Base-by-base conservation (phyloP, 192 early-diverging fungal species). In the Endogone sp. region DNA sequence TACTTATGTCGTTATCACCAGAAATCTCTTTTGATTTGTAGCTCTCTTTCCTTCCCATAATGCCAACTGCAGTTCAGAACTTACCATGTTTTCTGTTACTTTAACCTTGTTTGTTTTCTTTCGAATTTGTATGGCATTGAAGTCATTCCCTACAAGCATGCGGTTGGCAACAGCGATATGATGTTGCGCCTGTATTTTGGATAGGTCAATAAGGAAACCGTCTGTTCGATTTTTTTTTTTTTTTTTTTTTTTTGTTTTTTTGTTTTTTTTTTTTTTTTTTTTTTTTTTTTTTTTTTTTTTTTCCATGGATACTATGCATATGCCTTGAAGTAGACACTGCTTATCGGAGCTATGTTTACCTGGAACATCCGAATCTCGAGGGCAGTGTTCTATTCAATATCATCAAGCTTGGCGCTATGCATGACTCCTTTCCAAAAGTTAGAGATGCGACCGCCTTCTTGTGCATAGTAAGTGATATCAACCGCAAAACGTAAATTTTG, bases 41-140 rank as follows among this genome's bases (percentile, higher is more conserved):
- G 37, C 37, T 44, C 37, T 44, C 37, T 44, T 44, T 44, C 37
- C 37, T 13, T 44, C 37, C 37, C 37, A 44, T 44, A 44, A 44
- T 44, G 37, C 37, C 37, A 44, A 44, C 37, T 44, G 37, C 37
- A 44, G 37, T 44, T 44, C 37, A 44, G 37, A 44, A 44, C 37
- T 44, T 44, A 44, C 37, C 13, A 44, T 44, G 37, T 44, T 44
- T 44, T 44, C 13, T 44, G 37, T 44, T 44, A 44, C 37, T 44
- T 44, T 44, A 44, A 44, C 37, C 37, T 44, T 44, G 37, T 44
- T 4, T 44, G 37, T 44, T 44, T 49, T 49, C 37, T 66, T 32
- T 75, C 62, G 54, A 55, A 57, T 6, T 60, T 75, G 20, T 54
- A 59, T 37, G 65, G 66, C 30, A 75, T 70, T 55, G 68, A 63